Base-by-base conservation (phyloP, 139 green algal species). In the Picochlorum costavermella region DNA sequence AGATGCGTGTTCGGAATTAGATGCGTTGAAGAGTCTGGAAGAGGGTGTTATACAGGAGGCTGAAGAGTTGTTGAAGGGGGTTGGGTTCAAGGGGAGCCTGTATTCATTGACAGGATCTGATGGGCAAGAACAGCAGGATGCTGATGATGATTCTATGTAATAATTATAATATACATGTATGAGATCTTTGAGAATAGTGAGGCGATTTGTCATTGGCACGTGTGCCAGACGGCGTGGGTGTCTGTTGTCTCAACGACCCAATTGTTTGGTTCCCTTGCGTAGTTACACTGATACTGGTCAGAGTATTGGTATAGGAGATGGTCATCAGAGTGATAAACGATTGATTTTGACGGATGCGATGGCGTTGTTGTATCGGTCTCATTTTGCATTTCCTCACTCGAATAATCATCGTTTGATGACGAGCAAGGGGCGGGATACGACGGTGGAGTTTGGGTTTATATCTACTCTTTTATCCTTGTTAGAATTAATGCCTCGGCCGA, bases 291-390 rank as follows among this genome's bases (percentile, higher is more conserved):
- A 13, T 51, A 51, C 10, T 51, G 20, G 46, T 14, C 46, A 53
- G 10, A 14, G 12, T 53, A 14, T 53, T 14, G 17, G 17, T 53
- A 23, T 25, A 14, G 17, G 12, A 49, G 10, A 49, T 49, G 43
- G 10, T 49, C 12, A 49, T 49, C 10, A 49, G 43, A 49, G 17
- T 0, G n/a, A 53, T 6, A 53, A 23, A 5, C 17, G 76, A 46
- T 65, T 87, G 40, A 57, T 87, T 10, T 37, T 87, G 6, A 65
- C 75, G 36, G 81, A 87, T 30, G 80, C 71, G 3, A 68, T 76
- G 61, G 65, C 81, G 2, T 37, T 84, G 55, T 12, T 86, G 12
- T 87, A 83, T 63, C 76, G 80, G 20, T 61, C 72, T 0, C 78
- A 87, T 70, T 83, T 70, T 44, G 80, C 70, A 11, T 77, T 81